Conservation (phyloP, 225 moss, liverwort and hornwort genomes). For the Neckera pumila region DNA sequence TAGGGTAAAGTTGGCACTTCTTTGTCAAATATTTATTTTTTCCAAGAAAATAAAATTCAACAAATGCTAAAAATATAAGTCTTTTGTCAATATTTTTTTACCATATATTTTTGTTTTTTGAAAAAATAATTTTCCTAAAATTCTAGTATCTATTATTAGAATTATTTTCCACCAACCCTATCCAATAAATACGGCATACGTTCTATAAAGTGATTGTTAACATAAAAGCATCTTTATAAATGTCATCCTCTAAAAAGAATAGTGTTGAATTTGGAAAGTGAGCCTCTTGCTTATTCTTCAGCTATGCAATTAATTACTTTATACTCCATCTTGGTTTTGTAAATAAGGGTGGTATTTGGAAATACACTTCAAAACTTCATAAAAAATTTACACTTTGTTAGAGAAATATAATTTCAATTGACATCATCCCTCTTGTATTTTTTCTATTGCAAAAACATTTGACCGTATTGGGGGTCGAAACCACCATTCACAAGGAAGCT, state of each 20-base stretch:
- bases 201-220: not conserved
- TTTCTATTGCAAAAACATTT: not conserved
- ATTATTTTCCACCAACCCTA: too few relatives aligned
- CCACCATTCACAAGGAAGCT: not conserved
- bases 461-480: accelerated
- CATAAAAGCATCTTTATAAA: not conserved
- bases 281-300: not conserved
- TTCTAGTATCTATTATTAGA: too few relatives aligned
- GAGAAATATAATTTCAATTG: not conserved
- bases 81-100: too few relatives aligned
- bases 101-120: too few relatives aligned
- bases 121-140: too few relatives aligned
- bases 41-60: too few relatives aligned
- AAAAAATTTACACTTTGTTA: not conserved
- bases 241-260: accelerated
- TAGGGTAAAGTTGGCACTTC: too few relatives aligned
- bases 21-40: too few relatives aligned
- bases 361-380: not conserved
- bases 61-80: too few relatives aligned
- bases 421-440: too few relatives aligned
- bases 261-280: not conserved
- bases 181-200: not conserved
- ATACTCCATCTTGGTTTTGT: not conserved
- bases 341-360: accelerated
- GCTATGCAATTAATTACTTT: not conserved